A percentile compares a stretch with the other conserved stretches of the same genome.
phyloP scores from a whole-genome alignment of 345 rosid genomes.

The Brassica nigra region DNA sequence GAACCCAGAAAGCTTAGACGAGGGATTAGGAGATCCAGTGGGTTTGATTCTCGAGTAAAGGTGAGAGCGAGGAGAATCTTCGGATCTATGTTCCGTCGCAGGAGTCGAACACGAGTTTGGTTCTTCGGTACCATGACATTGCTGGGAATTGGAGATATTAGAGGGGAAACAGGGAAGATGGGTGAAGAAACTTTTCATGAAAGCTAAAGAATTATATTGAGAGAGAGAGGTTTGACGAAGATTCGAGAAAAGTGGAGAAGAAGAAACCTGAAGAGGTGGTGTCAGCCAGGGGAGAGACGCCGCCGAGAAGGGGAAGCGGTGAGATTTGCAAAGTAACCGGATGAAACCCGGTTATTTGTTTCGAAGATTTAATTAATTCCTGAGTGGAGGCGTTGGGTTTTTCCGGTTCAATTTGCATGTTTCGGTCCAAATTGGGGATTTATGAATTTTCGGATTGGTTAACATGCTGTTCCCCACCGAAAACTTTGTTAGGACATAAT shows the following conservation, averaged over 20 bases:
- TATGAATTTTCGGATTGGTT: too few relatives aligned
- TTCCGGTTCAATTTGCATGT: too few relatives aligned
- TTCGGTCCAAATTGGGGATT: too few relatives aligned
- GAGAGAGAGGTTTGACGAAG: background rate
- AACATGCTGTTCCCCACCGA: too few relatives aligned
- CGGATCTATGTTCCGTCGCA: conserved; percentile 47
- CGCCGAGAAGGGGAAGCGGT: background rate
- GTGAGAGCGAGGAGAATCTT: conserved; percentile 41
- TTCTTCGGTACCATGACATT: conserved; percentile 61
- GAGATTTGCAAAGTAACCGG: background rate
- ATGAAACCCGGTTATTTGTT: background rate
- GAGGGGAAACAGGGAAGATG: background rate
- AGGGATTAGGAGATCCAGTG: conserved; percentile 33
- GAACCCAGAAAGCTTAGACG: conserved; percentile 49
- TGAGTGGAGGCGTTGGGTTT: background rate
- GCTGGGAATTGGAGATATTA: conserved; percentile 2
- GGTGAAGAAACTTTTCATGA: background rate
- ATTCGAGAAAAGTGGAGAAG: conserved; percentile 23
- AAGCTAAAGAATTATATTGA: background rate
- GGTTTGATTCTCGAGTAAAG: conserved; percentile 39
- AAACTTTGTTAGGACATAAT: too few relatives aligned
- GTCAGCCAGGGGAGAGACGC: background rate
- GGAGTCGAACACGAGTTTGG: conserved; percentile 49
- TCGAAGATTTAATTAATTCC: background rate
- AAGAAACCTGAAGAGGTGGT: background rate